phyloP scores from a whole-genome alignment of 495 filamentous ascomycete species.

The Annulohypoxylon nitens region DNA sequence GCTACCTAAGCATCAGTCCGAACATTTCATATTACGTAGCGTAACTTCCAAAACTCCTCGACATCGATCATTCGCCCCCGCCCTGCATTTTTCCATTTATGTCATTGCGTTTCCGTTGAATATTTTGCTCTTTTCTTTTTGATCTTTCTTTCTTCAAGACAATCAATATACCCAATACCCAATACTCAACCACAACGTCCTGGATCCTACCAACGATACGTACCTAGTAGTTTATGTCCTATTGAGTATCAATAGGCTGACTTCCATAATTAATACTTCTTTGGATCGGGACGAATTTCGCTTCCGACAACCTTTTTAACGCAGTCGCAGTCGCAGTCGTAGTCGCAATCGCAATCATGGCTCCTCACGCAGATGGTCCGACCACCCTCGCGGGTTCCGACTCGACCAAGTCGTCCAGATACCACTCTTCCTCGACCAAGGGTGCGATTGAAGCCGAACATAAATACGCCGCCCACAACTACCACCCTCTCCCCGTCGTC shows the following conservation, averaged over 20 bases:
- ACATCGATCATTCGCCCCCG: constrained; percentile 44
- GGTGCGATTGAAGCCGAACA: constrained; percentile 84
- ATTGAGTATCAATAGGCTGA: constrained; percentile 36
- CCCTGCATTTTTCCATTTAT: constrained; percentile 46
- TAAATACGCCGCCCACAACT: constrained; percentile 95
- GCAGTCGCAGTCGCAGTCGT: constrained; percentile 21
- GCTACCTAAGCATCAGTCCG: constrained; percentile 48
- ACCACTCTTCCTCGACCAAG: constrained; percentile 85
- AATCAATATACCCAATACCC: constrained; percentile 9
- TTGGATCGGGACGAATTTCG: constrained; percentile 3
- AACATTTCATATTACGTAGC: constrained; percentile 52
- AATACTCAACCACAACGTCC: background rate
- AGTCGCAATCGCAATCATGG: constrained; percentile 59
- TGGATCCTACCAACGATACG: background rate
- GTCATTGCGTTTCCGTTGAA: constrained; percentile 36
- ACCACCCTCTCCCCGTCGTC: constrained; percentile 95
- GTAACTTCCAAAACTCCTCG: constrained; percentile 26
- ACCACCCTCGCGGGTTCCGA: constrained; percentile 50
- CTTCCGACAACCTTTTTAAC: constrained; percentile 4
- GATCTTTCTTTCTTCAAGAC: constrained; percentile 29
- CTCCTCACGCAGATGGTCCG: constrained; percentile 67
- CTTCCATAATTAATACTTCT: constrained; percentile 13
- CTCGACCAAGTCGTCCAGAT: constrained; percentile 61
- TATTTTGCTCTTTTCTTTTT: constrained; percentile 24
- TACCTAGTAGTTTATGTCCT: background rate